Evolutionary conservation across 495 filamentous ascomycete genomes (phyloP), one percentile per base, ranked within the genome.

Genomic region (Penicillium paxilli): DNA sequence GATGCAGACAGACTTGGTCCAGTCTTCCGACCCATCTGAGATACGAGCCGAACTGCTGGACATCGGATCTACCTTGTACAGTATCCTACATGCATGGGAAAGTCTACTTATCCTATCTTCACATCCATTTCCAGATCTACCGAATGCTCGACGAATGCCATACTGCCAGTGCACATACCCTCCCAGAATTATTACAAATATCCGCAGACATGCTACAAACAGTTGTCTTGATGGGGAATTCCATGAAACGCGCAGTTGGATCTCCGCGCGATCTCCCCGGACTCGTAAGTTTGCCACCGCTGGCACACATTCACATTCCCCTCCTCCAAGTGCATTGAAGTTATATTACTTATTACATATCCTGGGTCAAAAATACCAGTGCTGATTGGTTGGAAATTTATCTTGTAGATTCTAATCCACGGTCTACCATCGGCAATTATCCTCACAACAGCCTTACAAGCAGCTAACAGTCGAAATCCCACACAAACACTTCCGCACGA

Each of bases 111-210:
- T 26, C 59, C 22, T 63, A 59, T 17, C 56, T 63, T 28, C 59
- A 59, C 22, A 59, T 59, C 2, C 51, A 63, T 28, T 63, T 63
- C 11, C 52, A 59, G 37, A 56, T 59, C n/a, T 52, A 63, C 28
- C 47, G 35, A 11, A n/a, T 55, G 7, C 59, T 63, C 44, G 48
- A 47, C 4, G 55, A 56, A 14, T 32, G 35, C 4, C 17, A 23
- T 38, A 49, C 33, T 38, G n/a, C 33, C 0, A 26, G 19, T 30
- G 19, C 52, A 0, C 21, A 33, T 40, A 38, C 35, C 8, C 11
- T 19, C n/a, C 56, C 60, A 4, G 52, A 56, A 14, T 30, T 63
- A 14, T 57, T 63, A 20, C 40, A 57, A 5, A 40, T 63, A 9
- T 56, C 60, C 21, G 48, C 40, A 55, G 35, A 56, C 17, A 63